Evolutionary conservation across 768 basidiomycete genomes (phyloP).

Genomic region (Russula sp.): DNA sequence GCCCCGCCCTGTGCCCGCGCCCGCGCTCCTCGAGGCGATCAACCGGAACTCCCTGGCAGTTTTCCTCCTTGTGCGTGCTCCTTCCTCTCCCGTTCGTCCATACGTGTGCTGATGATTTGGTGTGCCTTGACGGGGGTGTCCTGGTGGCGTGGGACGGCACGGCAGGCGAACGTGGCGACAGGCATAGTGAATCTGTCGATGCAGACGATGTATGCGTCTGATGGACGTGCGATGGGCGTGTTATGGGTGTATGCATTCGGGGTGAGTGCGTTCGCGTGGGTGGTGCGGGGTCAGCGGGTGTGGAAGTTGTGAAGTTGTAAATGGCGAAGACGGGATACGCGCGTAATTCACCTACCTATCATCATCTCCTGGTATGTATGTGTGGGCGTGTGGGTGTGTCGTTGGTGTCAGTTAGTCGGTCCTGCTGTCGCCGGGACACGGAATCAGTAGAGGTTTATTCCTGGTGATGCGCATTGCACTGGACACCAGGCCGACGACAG

Average conservation of each 20-base stretch:
- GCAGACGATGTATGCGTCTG: conserved; percentile 70
- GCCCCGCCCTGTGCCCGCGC: conserved; percentile 32
- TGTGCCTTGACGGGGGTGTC: background rate
- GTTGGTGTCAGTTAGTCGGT: no score
- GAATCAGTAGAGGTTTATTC: no score
- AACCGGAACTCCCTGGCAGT: conserved; percentile 75
- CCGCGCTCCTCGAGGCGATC: conserved; percentile 65
- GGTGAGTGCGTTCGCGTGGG: conserved; percentile 63
- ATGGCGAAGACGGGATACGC: background rate
- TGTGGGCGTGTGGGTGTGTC: background rate
- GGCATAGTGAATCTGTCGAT: conserved; percentile 78
- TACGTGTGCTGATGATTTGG: background rate
- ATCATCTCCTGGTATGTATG: background rate
- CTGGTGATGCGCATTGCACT: no score
- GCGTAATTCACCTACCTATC: background rate
- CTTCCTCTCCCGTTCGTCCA: background rate
- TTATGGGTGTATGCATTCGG: conserved; percentile 54
- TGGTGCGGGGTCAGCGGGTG: conserved; percentile 33
- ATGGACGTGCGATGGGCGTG: conserved; percentile 53
- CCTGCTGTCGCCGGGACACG: no score
- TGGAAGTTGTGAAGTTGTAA: conserved; percentile 29
- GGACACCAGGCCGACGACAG: no score
- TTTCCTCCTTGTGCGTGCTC: conserved; percentile 68
- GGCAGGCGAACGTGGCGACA: conserved; percentile 81
- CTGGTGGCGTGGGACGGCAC: background rate